phyloP scores from a whole-genome alignment of 192 early-diverging fungal species.

The Dissophora ornata region DNA sequence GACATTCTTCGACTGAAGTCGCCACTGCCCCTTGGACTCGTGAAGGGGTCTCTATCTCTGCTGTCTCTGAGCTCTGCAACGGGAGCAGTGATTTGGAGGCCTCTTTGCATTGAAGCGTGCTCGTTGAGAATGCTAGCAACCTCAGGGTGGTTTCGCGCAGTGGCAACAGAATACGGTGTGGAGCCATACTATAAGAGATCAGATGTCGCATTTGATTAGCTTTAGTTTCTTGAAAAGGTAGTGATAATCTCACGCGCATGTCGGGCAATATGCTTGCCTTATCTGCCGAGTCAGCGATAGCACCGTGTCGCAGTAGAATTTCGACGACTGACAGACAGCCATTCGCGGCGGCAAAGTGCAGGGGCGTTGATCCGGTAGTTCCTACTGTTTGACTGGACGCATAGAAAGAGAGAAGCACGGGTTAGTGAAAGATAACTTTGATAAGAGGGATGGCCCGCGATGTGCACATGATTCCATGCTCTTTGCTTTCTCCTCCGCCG shows the following conservation, averaged over 20 bases:
- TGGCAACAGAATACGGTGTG: conserved; percentile 59
- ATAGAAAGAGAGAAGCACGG: not conserved
- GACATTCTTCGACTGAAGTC: conserved; percentile 43
- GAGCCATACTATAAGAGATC: conserved; percentile 56
- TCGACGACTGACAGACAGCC: conserved; percentile 71
- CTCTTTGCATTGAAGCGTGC: conserved; percentile 40
- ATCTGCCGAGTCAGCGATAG: conserved; percentile 68
- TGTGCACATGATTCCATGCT: too few relatives aligned
- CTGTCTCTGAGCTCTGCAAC: conserved; percentile 2
- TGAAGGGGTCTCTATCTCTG: conserved; percentile 17
- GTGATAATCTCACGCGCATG: too few relatives aligned
- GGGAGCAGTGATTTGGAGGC: conserved; percentile 23
- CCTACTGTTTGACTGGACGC: conserved; percentile 55
- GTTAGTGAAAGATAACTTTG: not conserved
- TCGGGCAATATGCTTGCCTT: conserved; percentile 55
- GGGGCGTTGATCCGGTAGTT: conserved; percentile 76
- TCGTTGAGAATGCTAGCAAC: conserved; percentile 51
- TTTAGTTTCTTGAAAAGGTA: too few relatives aligned
- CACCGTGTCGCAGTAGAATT: conserved; percentile 70
- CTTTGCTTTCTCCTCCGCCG: too few relatives aligned
- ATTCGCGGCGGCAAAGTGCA: conserved; percentile 88
- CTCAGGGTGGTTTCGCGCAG: conserved; percentile 63
- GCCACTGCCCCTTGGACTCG: conserved; percentile 31
- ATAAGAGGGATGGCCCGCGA: not conserved
- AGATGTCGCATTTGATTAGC: not conserved